A percentile compares a stretch with the other conserved stretches of the same genome.
Evolutionary conservation across 306 rosid species (phyloP).

Genomic region (Dryas drummondii): DNA sequence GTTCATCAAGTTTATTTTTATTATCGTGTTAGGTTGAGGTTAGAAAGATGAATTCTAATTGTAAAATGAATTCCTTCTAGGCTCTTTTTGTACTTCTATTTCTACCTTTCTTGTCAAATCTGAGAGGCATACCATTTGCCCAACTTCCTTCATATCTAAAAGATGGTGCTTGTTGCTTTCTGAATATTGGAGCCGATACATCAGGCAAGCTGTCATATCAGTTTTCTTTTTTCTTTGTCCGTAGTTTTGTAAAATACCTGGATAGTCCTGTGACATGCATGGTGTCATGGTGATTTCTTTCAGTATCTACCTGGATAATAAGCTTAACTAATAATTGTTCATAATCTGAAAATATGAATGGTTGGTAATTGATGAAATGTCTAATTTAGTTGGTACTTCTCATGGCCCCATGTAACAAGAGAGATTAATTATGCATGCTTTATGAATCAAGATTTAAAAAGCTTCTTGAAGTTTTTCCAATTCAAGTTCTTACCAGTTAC

Average conservation of each 20-base stretch:
- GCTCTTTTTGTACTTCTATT: slow-evolving; percentile 74
- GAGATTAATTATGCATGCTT: not conserved
- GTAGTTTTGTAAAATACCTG: not conserved
- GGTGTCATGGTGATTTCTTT: not conserved
- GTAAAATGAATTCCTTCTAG: slow-evolving; percentile 34
- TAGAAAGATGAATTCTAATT: not conserved
- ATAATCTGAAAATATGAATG: not conserved
- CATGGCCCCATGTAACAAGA: not conserved
- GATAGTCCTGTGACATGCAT: not conserved
- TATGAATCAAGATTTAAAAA: not conserved
- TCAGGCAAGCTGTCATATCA: slow-evolving; percentile 40
- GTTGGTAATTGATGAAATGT: not conserved
- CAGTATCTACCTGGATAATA: not conserved
- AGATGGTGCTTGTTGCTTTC: slow-evolving; percentile 77
- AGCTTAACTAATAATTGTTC: not conserved
- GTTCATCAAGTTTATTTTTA: too few species aligned
- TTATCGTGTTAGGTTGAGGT: too few species aligned
- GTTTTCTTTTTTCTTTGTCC: slow-evolving; percentile 1
- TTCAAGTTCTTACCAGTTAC: slow-evolving; percentile 10
- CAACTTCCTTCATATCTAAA: slow-evolving; percentile 77
- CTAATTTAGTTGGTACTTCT: not conserved
- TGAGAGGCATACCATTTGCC: slow-evolving; percentile 70
- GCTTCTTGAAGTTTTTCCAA: not conserved
- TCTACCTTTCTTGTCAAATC: slow-evolving; percentile 67
- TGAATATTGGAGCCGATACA: slow-evolving; percentile 59